These are phyloP conservation scores for Pulicaria dysenterica DNA, from an alignment of 129 eudicot genomes.

Conservation along the genomic window DNA sequence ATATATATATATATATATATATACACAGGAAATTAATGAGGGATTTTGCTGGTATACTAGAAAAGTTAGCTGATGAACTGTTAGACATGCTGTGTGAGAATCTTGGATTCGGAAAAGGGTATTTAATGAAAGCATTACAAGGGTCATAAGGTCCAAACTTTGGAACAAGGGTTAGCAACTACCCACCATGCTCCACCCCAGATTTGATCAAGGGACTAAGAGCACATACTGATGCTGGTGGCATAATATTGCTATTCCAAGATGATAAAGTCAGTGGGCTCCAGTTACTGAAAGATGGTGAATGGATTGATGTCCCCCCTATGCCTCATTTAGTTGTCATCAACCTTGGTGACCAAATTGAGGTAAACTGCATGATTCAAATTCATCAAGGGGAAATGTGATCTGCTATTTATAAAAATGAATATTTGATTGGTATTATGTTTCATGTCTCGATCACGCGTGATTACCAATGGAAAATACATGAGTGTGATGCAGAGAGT, in stretches of 20 bases:
- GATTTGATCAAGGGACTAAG: constrained; percentile 66
- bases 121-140: constrained; percentile 51
- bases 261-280: constrained; percentile 70
- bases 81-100: constrained; percentile 64
- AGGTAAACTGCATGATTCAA: constrained; percentile 39
- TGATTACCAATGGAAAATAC: constrained; percentile 68
- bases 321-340: constrained; percentile 66
- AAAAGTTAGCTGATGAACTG: constrained; percentile 55
- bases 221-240: constrained; percentile 77
- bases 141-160: constrained; percentile 65
- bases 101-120: constrained; percentile 66
- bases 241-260: constrained; percentile 66
- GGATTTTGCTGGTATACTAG: constrained; percentile 53
- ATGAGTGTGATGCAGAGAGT: constrained; percentile 72
- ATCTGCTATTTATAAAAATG: background rate
- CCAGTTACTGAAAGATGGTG: constrained; percentile 61
- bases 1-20: too few relatives aligned
- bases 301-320: constrained; percentile 71
- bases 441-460: constrained; percentile 33
- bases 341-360: constrained; percentile 73
- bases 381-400: background rate
- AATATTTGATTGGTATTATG: constrained; percentile 18
- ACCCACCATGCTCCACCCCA: constrained; percentile 72
- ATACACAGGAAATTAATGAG: constrained; percentile 51
- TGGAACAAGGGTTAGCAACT: constrained; percentile 74